Percentiles rank a stretch among this genome's conserved stretches.
Evolutionary conservation across 106 monocot genomes (phyloP).

Genomic region (Acanthochlamys bracteata): DNA sequence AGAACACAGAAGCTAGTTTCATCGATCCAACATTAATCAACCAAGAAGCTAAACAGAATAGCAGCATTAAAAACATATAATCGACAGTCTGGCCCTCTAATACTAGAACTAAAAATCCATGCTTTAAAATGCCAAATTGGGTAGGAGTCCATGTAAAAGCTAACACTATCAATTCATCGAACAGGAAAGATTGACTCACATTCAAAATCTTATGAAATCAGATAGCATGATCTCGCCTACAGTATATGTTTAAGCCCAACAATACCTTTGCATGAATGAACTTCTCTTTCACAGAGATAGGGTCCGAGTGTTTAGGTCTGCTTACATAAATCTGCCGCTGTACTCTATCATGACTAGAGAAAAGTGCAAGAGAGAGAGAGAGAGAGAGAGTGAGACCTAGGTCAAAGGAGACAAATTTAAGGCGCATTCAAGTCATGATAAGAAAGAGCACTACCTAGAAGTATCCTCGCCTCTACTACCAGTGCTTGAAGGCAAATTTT

Average conservation of each 20-base stretch:
- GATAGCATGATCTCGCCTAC: no score
- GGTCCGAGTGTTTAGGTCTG: conserved; percentile 76
- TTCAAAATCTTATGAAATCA: no score
- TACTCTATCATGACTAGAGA: conserved; percentile 12
- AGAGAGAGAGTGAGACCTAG: not conserved
- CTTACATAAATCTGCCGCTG: conserved; percentile 27
- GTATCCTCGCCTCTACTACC: conserved; percentile 31
- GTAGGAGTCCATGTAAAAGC: no score
- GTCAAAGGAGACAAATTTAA: not conserved
- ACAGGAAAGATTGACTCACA: no score
- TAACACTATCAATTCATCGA: no score
- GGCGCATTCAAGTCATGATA: not conserved
- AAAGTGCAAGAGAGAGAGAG: not conserved
- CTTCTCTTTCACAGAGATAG: conserved; percentile 92
- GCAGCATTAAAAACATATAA: not conserved
- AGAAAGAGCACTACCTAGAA: conserved; percentile 27
- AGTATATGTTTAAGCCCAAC: not conserved
- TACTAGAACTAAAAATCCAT: not conserved
- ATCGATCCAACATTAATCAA: not conserved
- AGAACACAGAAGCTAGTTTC: conserved; percentile 13
- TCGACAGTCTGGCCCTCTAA: not conserved
- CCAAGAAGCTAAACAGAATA: no score
- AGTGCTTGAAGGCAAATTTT: conserved; percentile 41
- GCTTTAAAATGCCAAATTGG: no score
- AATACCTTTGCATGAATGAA: conserved; percentile 97